A percentile compares a stretch with the other conserved stretches of the same genome.
Conservation (phyloP, 2,329 filamentous ascomycete genomes). For the Sarocladium strictum region DNA sequence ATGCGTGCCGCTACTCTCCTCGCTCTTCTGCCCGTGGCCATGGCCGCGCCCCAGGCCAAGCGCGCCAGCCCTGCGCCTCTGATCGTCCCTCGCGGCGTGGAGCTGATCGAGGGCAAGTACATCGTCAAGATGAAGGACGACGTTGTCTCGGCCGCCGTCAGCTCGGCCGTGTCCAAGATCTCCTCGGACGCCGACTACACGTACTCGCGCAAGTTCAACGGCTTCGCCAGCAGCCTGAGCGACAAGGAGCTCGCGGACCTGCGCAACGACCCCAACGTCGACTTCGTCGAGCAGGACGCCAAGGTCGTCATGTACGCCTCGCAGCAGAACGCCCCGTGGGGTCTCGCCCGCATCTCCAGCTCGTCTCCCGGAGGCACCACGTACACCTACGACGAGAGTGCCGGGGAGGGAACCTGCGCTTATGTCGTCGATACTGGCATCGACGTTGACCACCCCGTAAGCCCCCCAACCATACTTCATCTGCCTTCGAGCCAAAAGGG, state of each 20-base stretch:
- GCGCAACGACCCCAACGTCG: slow-evolving; percentile 21
- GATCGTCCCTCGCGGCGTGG: slow-evolving; percentile 22
- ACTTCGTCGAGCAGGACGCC: slow-evolving; percentile 31
- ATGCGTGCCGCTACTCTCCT: slow-evolving; percentile 28
- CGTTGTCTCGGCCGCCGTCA: slow-evolving; percentile 12
- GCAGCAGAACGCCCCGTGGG: slow-evolving; percentile 31
- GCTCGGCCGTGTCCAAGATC: slow-evolving; percentile 14
- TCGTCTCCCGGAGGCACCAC: slow-evolving; percentile 16
- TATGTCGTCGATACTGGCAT: slow-evolving; percentile 41
- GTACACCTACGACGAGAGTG: slow-evolving; percentile 28
- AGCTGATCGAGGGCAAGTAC: slow-evolving; percentile 20
- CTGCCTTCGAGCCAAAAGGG: no score
- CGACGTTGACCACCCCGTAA: slow-evolving; percentile 23
- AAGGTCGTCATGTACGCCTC: slow-evolving; percentile 21
- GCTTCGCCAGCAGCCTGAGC: slow-evolving; percentile 18
- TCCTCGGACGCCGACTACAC: slow-evolving; percentile 16
- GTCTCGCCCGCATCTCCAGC: slow-evolving; percentile 28
- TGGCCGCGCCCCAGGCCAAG: slow-evolving; percentile 22
- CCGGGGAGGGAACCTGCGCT: slow-evolving; percentile 29
- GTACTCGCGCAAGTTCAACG: slow-evolving; percentile 16
- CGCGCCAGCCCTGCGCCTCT: slow-evolving; percentile 29
- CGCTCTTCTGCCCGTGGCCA: slow-evolving; percentile 24
- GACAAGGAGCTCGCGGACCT: slow-evolving; percentile 15
- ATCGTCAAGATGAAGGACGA: slow-evolving; percentile 20
- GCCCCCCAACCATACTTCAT: no score